Conservation (phyloP, 768 basidiomycete genomes). For the Austroboletus eburneus region DNA sequence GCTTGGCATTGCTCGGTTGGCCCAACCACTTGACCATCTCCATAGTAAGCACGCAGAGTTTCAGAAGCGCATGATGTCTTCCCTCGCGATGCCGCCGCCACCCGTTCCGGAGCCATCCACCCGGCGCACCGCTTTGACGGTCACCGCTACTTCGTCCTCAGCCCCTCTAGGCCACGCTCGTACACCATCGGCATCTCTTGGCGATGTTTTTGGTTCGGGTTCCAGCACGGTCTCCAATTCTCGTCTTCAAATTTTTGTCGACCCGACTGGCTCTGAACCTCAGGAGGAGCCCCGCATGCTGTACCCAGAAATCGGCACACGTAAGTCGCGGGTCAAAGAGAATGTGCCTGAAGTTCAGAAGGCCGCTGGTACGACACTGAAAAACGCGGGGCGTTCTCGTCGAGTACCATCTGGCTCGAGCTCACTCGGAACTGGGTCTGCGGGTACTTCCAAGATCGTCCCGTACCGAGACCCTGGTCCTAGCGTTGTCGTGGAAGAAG, state of each 20-base stretch:
- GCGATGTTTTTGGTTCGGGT: conserved; percentile 31
- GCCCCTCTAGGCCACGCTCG: conserved; percentile 14
- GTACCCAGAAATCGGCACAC: conserved; percentile 74
- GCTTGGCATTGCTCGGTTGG: conserved; percentile 85
- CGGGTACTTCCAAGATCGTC: conserved; percentile 52
- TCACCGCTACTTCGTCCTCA: conserved; percentile 37
- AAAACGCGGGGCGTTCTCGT: conserved; percentile 55
- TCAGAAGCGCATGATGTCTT: conserved; percentile 84
- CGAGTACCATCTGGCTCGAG: conserved; percentile 42
- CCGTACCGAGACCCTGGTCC: conserved; percentile 62
- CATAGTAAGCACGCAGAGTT: conserved; percentile 79
- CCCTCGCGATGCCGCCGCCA: conserved; percentile 35
- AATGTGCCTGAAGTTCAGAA: conserved; percentile 69
- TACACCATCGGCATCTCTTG: conserved; percentile 16
- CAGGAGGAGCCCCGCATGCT: conserved; percentile 41
- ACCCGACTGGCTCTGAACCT: conserved; percentile 53
- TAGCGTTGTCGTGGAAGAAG: conserved; percentile 29
- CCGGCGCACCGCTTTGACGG: conserved; percentile 44
- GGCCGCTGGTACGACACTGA: conserved; percentile 61
- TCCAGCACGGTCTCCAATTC: conserved; percentile 45
- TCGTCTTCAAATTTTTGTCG: conserved; percentile 68
- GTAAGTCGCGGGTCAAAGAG: conserved; percentile 75
- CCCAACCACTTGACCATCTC: conserved; percentile 75
- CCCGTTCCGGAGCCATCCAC: conserved; percentile 34
- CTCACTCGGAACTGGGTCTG: conserved; percentile 5